Evolutionary conservation across 495 filamentous ascomycete genomes (phyloP).

Genomic region (Xylaria venustula): DNA sequence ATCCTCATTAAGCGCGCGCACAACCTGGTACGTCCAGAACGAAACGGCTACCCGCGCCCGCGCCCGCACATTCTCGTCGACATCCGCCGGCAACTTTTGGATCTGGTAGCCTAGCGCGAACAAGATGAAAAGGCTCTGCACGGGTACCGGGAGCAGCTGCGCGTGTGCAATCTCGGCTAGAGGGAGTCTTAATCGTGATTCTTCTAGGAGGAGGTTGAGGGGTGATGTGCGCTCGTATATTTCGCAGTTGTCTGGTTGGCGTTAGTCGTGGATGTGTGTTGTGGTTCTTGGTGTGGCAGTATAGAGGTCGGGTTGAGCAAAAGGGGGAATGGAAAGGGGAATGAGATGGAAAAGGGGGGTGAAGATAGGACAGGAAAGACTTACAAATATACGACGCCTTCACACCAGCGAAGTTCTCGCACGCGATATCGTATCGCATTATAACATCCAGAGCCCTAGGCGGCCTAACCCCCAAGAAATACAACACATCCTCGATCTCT

Average conservation of each 20-base stretch:
- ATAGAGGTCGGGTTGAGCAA: too few relatives aligned
- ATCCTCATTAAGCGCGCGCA: conserved; percentile 23
- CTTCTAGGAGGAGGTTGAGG: neutral
- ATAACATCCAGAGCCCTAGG: conserved; percentile 1
- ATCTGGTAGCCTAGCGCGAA: conserved; percentile 4
- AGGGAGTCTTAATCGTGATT: neutral
- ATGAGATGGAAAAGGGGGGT: neutral
- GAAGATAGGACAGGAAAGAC: too few relatives aligned
- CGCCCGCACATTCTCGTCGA: neutral
- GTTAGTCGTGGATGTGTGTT: too few relatives aligned
- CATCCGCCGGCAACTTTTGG: neutral
- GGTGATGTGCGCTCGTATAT: conserved; percentile 9
- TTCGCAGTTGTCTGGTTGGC: conserved; percentile 4
- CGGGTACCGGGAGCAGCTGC: neutral
- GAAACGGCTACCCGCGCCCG: neutral
- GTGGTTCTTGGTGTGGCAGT: too few relatives aligned
- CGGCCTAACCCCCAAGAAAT: neutral
- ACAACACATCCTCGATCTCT: neutral
- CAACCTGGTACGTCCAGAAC: conserved; percentile 12
- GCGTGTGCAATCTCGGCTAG: neutral
- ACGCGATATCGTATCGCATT: conserved; percentile 10
- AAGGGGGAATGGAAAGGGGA: neutral
- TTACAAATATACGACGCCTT: conserved; percentile 11
- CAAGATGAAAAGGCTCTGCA: conserved; percentile 3
- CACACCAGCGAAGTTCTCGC: conserved; percentile 7